phyloP scores from a whole-genome alignment of 495 filamentous ascomycete species.

The Aspergillus olivimuriae region DNA sequence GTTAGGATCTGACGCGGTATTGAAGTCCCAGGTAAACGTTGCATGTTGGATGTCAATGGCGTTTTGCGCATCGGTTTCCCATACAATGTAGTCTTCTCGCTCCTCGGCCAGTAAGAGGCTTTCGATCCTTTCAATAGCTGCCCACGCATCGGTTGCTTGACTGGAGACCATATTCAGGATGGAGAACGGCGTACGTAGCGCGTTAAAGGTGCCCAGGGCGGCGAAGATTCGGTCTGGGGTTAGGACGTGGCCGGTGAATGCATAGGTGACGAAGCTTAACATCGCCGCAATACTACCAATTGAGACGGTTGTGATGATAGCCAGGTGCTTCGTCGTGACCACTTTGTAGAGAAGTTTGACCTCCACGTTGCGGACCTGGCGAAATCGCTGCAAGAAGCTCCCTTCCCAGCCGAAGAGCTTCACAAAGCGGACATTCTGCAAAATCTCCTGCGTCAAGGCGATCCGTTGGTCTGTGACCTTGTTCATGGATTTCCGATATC shows the following conservation, averaged over 20 bases:
- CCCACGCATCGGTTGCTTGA: conserved; percentile 82
- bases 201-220: conserved; percentile 88
- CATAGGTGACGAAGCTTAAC: conserved; percentile 90
- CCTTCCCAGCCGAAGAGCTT: conserved; percentile 96
- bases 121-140: conserved; percentile 75
- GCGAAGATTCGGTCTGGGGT: conserved; percentile 80
- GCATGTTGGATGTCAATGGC: conserved; percentile 70
- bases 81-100: conserved; percentile 62
- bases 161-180: conserved; percentile 82
- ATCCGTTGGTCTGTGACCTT: conserved; percentile 89
- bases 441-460: conserved; percentile 84
- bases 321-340: conserved; percentile 73
- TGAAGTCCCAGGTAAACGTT: conserved; percentile 93
- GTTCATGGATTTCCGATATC: conserved; percentile 70
- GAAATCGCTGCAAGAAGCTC: conserved; percentile 71
- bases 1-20: too few species aligned
- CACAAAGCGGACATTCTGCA: conserved; percentile 86
- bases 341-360: conserved; percentile 74
- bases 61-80: conserved; percentile 53
- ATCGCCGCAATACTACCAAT: conserved; percentile 91
- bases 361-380: conserved; percentile 64
- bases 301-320: conserved; percentile 71
- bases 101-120: conserved; percentile 86
- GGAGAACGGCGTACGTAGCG: conserved; percentile 81
- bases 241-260: conserved; percentile 64